Base-by-base conservation (phyloP, 345 rosid genomes). In the Gossypium australe region DNA sequence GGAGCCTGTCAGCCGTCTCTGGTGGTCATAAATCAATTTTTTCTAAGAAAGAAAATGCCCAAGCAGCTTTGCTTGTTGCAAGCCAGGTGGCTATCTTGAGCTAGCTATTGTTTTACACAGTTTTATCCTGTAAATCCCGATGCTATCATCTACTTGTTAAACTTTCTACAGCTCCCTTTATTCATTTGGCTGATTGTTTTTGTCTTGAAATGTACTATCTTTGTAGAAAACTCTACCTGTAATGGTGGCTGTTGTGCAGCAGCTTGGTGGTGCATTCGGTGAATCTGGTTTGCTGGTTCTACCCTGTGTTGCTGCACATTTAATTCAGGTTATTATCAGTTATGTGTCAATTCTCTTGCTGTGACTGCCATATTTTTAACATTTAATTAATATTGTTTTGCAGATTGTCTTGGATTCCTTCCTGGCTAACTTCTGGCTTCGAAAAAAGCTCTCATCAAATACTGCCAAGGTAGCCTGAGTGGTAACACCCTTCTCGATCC, bases 271-370 rank as follows among this genome's bases (percentile, higher is more conserved):
- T 77, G 94, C 89, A 70, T 85, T 94, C 73, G 97, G 98, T 75
- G 91, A 89, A 86, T 72, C 98, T 29, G 97, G 98, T 60, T 79
- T 94, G 63, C 84, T 94, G 73, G 93, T 92, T 80, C 89, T 94
- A 84, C 98, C 97, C 51, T 94, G 98, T 83, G 94, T 94, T 57
- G 92, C 97, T 18, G 97, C 98, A 55, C 98, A 92, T 79, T 29
- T 92, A 66, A 76, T 80, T 78, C 98, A 94, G 97, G 98, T 92
- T 66, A 18, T 22, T 59, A 59, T 59, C 38, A 59, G 64, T 12
- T 55, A 55, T 43, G 11, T 9, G 57, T 34, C n/a, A 27, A 24
- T 38, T 38, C 61, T 56, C 48, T 22, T 9, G 24, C 69, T 44
- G 60, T 25, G 38, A 49, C 22, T 6, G 11, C 18, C 11, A 60